phyloP scores from a whole-genome alignment of 306 rosid genomes.

The Prosopis cineraria region DNA sequence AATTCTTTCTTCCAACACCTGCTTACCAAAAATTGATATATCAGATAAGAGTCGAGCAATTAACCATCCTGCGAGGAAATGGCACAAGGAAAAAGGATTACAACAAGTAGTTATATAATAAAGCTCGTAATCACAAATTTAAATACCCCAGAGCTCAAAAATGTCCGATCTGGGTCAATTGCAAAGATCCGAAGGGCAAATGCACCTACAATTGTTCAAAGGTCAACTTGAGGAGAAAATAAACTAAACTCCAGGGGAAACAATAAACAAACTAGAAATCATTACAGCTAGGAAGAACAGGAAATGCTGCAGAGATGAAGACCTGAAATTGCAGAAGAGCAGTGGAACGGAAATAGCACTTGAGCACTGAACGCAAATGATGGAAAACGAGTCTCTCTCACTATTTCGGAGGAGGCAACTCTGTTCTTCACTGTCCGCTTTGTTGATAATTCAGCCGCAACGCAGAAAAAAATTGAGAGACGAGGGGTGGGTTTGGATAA shows the following conservation, averaged over 20 bases:
- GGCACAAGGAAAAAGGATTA: background rate
- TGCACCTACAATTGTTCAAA: constrained; percentile 11
- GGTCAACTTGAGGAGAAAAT: constrained; percentile 23
- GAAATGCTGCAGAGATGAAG: constrained; percentile 29
- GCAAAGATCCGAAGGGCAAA: constrained; percentile 16
- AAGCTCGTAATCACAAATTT: background rate
- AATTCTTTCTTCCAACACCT: constrained; percentile 52
- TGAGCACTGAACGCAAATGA: constrained; percentile 33
- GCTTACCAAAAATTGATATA: constrained; percentile 27
- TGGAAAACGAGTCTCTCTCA: constrained; percentile 15
- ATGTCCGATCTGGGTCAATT: background rate
- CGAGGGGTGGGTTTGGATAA: no score
- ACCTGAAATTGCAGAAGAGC: constrained; percentile 39
- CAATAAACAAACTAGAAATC: constrained; percentile 14
- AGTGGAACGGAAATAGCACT: constrained; percentile 31
- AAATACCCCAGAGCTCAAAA: background rate
- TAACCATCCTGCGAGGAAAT: background rate
- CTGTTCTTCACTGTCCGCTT: background rate
- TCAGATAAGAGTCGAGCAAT: constrained; percentile 5
- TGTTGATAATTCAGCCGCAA: constrained; percentile 5
- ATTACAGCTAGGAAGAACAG: constrained; percentile 18
- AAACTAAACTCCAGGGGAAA: background rate
- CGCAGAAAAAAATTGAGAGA: background rate
- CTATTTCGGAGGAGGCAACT: constrained; percentile 15
- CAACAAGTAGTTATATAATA: background rate